phyloP scores from a whole-genome alignment of 352 stramenopile species.

The Phytophthora boehmeriae region DNA sequence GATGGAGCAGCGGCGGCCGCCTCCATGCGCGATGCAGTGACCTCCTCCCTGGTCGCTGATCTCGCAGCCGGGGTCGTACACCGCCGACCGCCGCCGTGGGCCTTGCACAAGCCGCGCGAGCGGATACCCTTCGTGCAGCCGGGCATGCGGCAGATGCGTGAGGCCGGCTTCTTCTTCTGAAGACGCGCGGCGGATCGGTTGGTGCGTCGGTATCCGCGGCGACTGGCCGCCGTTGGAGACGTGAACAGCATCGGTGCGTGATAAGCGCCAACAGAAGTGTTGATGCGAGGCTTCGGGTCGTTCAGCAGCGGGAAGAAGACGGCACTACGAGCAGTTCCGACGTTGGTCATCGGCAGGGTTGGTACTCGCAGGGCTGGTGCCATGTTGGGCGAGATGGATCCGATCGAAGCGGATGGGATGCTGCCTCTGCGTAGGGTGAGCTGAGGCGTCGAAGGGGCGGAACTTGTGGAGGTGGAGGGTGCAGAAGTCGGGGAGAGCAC shows the following conservation, averaged over 20 bases:
- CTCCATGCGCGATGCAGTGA: slow-evolving; percentile 81
- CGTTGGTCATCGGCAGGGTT: slow-evolving; percentile 20
- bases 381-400: slow-evolving; percentile 40
- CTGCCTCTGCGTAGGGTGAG: slow-evolving; percentile 29
- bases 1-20: slow-evolving; percentile 64
- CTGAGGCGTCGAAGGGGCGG: slow-evolving; percentile 36
- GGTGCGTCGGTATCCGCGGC: slow-evolving; percentile 25
- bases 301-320: slow-evolving; percentile 30
- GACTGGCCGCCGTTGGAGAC: slow-evolving; percentile 23
- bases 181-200: slow-evolving; percentile 19
- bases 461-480: slow-evolving; percentile 21
- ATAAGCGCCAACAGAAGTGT: slow-evolving; percentile 14
- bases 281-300: slow-evolving; percentile 30
- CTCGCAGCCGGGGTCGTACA: slow-evolving; percentile 79
- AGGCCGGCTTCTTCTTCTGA: slow-evolving; percentile 63
- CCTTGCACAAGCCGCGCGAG: slow-evolving; percentile 84
- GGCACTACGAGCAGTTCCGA: slow-evolving; percentile 13
- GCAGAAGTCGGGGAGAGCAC: slow-evolving; percentile 19
- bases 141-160: slow-evolving; percentile 76
- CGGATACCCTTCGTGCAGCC: slow-evolving; percentile 85
- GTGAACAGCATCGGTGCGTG: slow-evolving; percentile 37
- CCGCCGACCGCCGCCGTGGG: slow-evolving; percentile 78
- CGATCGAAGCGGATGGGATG: slow-evolving; percentile 28
- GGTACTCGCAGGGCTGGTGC: slow-evolving; percentile 25
- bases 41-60: slow-evolving; percentile 88